Conservation (phyloP, 805 yeast species). For the Zygoascus flipseniorum region DNA sequence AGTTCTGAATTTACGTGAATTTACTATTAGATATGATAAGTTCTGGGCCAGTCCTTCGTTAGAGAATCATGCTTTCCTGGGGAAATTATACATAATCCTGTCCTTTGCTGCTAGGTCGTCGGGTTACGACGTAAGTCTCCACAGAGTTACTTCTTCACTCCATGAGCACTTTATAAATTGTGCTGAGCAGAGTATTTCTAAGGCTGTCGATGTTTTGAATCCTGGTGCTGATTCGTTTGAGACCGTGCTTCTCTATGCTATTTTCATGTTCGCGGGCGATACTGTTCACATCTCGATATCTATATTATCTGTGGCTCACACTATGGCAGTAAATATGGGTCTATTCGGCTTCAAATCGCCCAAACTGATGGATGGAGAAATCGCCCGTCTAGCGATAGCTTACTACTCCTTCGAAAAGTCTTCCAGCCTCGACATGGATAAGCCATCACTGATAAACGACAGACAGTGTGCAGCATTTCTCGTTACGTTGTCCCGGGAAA, state of each 20-base stretch:
- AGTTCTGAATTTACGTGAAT: not conserved
- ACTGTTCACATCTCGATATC: not conserved
- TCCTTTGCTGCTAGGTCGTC: slow-evolving; percentile 2
- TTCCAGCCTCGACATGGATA: not conserved
- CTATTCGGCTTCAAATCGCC: not conserved
- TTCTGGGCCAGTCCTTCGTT: not conserved
- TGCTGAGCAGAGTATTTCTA: slow-evolving; percentile 3
- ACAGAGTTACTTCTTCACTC: slow-evolving; percentile 2
- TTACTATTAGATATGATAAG: not conserved
- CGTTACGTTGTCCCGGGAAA: not conserved
- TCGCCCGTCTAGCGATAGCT: not conserved
- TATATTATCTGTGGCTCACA: not conserved
- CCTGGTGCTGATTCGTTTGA: slow-evolving; percentile 1
- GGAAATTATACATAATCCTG: not conserved
- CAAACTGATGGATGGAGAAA: not conserved
- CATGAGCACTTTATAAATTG: slow-evolving; percentile 1
- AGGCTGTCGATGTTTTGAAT: not conserved
- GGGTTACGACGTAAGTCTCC: not conserved
- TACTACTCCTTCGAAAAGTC: slow-evolving; percentile 3
- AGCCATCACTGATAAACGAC: slow-evolving; percentile 3
- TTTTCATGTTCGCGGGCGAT: slow-evolving; percentile 4
- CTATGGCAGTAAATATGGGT: slow-evolving; percentile 1
- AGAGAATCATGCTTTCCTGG: not conserved
- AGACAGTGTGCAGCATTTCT: not conserved
- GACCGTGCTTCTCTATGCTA: not conserved